A percentile compares a stretch with the other conserved stretches of the same genome.
phyloP scores from a whole-genome alignment of 768 basidiomycete species.

The Pisolithus tinctorius region DNA sequence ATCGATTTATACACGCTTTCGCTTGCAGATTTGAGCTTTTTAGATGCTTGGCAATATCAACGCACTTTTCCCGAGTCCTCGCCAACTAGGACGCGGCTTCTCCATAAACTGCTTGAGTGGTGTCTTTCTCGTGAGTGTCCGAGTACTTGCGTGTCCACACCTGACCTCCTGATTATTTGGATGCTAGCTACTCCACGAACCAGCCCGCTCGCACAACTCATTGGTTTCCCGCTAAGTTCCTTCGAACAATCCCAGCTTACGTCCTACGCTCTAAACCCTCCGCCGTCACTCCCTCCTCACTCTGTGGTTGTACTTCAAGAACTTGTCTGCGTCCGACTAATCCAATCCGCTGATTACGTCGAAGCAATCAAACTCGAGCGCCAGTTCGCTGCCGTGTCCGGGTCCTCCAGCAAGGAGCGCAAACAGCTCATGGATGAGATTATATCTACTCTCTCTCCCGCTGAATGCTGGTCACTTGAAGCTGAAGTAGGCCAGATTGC shows the following conservation, averaged over 20 bases:
- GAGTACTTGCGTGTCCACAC: not conserved
- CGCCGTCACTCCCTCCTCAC: slow-evolving; percentile 37
- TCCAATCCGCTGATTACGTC: slow-evolving; percentile 62
- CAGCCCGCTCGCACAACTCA: slow-evolving; percentile 50
- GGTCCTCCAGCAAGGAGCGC: slow-evolving; percentile 41
- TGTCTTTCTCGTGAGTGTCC: slow-evolving; percentile 55
- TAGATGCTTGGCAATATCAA: slow-evolving; percentile 73
- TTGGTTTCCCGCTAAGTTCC: slow-evolving; percentile 57
- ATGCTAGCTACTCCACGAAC: slow-evolving; percentile 52
- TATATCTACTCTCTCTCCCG: slow-evolving; percentile 52
- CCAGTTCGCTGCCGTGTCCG: slow-evolving; percentile 39
- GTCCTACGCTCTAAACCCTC: slow-evolving; percentile 50
- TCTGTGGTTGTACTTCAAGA: slow-evolving; percentile 63
- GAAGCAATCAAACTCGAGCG: slow-evolving; percentile 76
- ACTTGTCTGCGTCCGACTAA: slow-evolving; percentile 69
- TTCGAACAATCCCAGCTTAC: slow-evolving; percentile 59
- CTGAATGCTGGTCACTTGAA: slow-evolving; percentile 60
- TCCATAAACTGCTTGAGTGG: slow-evolving; percentile 60
- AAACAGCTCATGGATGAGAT: slow-evolving; percentile 64
- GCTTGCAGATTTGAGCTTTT: slow-evolving; percentile 54
- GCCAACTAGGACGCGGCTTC: slow-evolving; percentile 45
- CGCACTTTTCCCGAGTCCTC: slow-evolving; percentile 59
- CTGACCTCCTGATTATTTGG: not conserved
- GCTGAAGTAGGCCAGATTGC: slow-evolving; percentile 42
- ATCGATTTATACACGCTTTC: slow-evolving; percentile 65